Evolutionary conservation across 805 yeast species (phyloP), one percentile per base, ranked within the genome.

Genomic region (Ascoidea asiatica): DNA sequence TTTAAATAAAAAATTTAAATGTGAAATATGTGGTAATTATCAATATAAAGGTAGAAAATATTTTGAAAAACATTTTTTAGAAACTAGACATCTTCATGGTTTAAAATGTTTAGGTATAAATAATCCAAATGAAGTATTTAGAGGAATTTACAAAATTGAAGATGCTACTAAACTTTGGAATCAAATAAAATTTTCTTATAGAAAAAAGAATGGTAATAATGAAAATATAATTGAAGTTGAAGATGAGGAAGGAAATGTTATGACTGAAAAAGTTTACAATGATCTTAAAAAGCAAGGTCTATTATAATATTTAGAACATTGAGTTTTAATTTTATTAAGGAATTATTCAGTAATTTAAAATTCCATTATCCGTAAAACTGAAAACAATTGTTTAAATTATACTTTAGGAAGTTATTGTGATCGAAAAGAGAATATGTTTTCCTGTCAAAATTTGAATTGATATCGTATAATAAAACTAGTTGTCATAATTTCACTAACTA

Each of bases 251-350:
- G 98, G 97, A 8, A 90, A 92, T 56, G 95, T 86, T 15, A 82
- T 90, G 94, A 74, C 82, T 33, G 81, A 79, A 52, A 75, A 77
- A 52, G 89, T 86, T 39, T 90, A 85, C 60, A 70, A 79, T 18
- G 97, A 92, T 52, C 67, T 90, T 57, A 84, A 86, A 62, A 81
- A 76, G 52, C 97, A 90, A 63, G 97, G 97, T 0, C 65, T 90
- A 42, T 53, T 87, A 23, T 88, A 63, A 45, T 17, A 18, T 22
- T 13, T 19, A 21, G 20, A 7, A 33, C 18, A 20, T 33, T 39
- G n/a, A n/a, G n/a, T n/a, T n/a, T n/a, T n/a, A n/a, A n/a, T n/a
- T n/a, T n/a, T n/a, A n/a, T n/a, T n/a, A n/a, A n/a, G n/a, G n/a
- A n/a, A n/a, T n/a, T n/a, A n/a, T n/a, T n/a, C n/a, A n/a, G n/a